Base-by-base conservation (phyloP, 345 rosid genomes). In the Salix udensis region DNA sequence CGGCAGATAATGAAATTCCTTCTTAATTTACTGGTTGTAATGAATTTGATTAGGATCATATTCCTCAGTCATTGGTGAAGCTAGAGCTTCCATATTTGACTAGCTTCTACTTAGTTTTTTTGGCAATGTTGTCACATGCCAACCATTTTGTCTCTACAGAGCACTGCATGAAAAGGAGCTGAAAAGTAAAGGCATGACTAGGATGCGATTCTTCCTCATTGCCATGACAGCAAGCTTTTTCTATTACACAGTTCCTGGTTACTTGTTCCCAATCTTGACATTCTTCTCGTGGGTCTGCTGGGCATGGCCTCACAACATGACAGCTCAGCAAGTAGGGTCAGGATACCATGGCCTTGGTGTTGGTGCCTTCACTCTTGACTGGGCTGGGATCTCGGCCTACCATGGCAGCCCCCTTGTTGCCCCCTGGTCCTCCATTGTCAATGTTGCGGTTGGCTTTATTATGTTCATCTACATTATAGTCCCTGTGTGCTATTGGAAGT, bases 381-480 rank as follows among this genome's bases (percentile, higher is more conserved):
- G 99, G 99, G 99, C 99, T 23, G 99, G 99, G n/a, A 96, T 96
- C 84, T 90, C 97, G 1, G 99, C 99, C 42, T 96, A 96, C 70
- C 99, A 96, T 61, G 99, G 99, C 40, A 94, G 97, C 78, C 99
- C 99, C 3, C 87, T 96, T 65, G 97, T 96, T 50, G 75, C 99
- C 2, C 99, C 99, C 1, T 96, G 94, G 94, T 73, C 90, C 37
- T 92, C 99, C 44, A 94, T 96, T 75, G 82, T 96, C 77, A 96
- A 94, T 65, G 93, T 94, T 26, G 99, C 92, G 61, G 78, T 92
- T 61, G 98, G 99, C 40, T 96, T 96, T 86, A 73, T 94, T 82
- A 90, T 96, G 96, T 96, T 96, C 58, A 86, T 96, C 37, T 94
- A 96, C 89, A 88, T 96, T 70, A 88, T 96, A 19, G 87, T 96